phyloP scores from a whole-genome alignment of 2,329 filamentous ascomycete genomes.

The Dactylellina parvicollis region DNA sequence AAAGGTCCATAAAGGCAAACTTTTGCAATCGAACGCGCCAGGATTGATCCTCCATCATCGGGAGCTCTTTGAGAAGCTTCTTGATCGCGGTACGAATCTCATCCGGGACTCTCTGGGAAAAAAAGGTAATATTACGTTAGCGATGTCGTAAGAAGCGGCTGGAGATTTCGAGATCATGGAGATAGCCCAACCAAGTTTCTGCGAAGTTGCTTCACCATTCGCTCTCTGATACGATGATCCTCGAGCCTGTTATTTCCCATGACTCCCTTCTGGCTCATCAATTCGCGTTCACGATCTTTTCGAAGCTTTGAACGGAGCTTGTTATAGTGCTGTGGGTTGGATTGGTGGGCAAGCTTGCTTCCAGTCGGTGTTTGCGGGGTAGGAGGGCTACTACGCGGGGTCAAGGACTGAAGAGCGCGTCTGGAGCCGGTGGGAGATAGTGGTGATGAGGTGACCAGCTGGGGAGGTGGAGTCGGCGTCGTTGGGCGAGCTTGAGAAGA shows the following conservation, averaged over 20 bases:
- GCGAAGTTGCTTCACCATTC: constrained; percentile 18
- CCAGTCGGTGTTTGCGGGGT: constrained; percentile 2
- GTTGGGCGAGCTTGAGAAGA: constrained; percentile 1
- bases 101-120: constrained; percentile 7
- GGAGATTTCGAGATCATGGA: background rate
- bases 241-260: constrained; percentile 10
- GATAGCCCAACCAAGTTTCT: constrained; percentile 8
- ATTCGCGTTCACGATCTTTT: constrained; percentile 34
- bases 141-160: background rate
- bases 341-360: constrained; percentile 16
- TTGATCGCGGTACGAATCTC: constrained; percentile 3
- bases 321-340: constrained; percentile 22
- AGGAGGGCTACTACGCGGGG: background rate
- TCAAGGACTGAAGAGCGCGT: constrained; percentile 16
- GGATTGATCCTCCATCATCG: background rate
- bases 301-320: constrained; percentile 45
- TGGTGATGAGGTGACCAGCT: background rate
- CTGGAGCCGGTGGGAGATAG: constrained; percentile 20
- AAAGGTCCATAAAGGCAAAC: constrained; percentile 18
- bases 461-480: constrained; percentile 10
- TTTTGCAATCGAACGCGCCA: background rate
- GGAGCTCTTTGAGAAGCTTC: background rate
- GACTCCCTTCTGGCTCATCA: constrained; percentile 12
- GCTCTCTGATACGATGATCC: constrained; percentile 22
- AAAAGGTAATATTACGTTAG: background rate